Percentiles rank a stretch among this genome's conserved stretches.
These are phyloP conservation scores for Penicillium concentricum DNA, from an alignment of 2,329 filamentous ascomycete genomes.

Conservation along the genomic window DNA sequence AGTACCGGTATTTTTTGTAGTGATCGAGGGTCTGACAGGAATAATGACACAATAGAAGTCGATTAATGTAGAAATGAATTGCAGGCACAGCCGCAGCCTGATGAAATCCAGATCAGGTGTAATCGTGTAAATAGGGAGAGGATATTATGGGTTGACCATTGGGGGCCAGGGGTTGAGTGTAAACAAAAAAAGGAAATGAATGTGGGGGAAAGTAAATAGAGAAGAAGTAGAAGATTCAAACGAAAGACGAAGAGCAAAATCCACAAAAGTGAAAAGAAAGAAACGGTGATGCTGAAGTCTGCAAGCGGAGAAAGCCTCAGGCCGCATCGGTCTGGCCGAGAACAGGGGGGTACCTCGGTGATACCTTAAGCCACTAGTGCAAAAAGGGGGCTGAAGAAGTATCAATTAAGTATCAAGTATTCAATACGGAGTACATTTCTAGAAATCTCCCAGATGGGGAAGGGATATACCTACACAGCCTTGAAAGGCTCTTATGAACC, in stretches of 20 bases:
- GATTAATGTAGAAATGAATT: constrained; percentile 23
- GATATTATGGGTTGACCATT: constrained; percentile 4
- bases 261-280: constrained; percentile 2
- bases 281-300: constrained; percentile 9
- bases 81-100: constrained; percentile 27
- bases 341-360: constrained; percentile 14
- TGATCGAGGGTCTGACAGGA: background rate
- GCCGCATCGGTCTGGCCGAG: constrained; percentile 26
- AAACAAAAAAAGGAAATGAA: constrained; percentile 15
- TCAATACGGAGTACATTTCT: background rate
- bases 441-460: constrained; percentile 3
- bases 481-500: background rate
- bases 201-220: constrained; percentile 12
- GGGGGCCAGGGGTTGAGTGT: background rate
- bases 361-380: constrained; percentile 5
- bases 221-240: constrained; percentile 14
- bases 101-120: constrained; percentile 25
- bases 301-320: constrained; percentile 23
- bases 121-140: constrained; percentile 15
- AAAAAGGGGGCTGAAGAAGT: background rate
- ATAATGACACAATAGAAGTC: constrained; percentile 12
- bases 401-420: background rate
- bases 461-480: constrained; percentile 11
- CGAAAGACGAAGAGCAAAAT: constrained; percentile 14
- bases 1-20: constrained; percentile 9